Conservation (phyloP, 805 yeast species). For the Cyberlindnera euphorbiiphila region DNA sequence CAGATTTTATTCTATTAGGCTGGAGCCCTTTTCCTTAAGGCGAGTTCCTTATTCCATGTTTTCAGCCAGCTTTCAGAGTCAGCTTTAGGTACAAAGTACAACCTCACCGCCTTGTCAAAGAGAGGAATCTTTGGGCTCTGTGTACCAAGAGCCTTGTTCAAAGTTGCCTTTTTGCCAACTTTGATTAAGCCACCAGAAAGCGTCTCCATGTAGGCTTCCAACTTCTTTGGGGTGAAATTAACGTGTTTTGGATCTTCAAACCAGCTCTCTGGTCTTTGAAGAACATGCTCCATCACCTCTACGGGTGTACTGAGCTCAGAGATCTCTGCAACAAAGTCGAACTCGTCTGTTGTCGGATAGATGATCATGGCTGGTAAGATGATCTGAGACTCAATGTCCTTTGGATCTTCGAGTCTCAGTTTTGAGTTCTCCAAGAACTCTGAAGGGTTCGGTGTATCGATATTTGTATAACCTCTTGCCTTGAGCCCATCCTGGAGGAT, state of each 20-base stretch:
- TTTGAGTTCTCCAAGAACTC: constrained; percentile 52
- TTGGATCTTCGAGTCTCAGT: constrained; percentile 55
- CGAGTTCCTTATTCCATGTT: constrained; percentile 60
- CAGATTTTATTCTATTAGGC: no score
- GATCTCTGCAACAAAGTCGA: constrained; percentile 73
- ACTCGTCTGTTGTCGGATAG: constrained; percentile 81
- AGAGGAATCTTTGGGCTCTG: constrained; percentile 67
- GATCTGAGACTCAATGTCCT: constrained; percentile 71
- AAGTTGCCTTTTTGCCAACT: constrained; percentile 70
- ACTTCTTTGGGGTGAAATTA: constrained; percentile 52
- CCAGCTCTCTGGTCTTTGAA: constrained; percentile 68
- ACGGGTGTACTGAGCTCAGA: constrained; percentile 67
- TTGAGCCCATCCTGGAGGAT: constrained; percentile 57
- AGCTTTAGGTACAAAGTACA: constrained; percentile 75
- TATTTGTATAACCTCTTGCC: constrained; percentile 50
- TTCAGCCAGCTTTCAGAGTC: constrained; percentile 63
- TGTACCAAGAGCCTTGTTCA: constrained; percentile 61
- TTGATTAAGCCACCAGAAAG: constrained; percentile 79
- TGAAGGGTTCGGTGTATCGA: constrained; percentile 50
- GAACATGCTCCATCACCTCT: constrained; percentile 57
- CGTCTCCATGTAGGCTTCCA: constrained; percentile 82
- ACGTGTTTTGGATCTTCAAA: constrained; percentile 55
- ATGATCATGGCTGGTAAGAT: constrained; percentile 77
- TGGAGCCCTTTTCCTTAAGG: constrained; percentile 43
- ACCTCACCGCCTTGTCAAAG: constrained; percentile 65